Conservation (phyloP, 2,329 filamentous ascomycete species). For the Hypoxylon sp. region DNA sequence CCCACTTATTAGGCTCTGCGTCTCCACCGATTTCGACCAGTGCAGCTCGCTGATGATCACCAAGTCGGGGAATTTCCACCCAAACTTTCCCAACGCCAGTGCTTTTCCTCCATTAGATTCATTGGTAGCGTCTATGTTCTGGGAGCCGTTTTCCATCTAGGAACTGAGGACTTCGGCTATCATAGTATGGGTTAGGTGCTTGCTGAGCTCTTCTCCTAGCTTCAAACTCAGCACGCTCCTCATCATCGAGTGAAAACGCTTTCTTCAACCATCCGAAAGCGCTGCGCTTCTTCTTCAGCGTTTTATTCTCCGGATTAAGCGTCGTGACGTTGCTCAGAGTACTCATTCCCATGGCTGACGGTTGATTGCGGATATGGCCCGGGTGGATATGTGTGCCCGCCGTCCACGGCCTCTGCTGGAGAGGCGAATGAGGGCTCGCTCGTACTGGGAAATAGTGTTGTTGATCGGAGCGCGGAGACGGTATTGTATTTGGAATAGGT, state of each 20-base stretch:
- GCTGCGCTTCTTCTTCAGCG: slow-evolving; percentile 75
- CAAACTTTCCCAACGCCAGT: slow-evolving; percentile 2
- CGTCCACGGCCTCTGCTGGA: slow-evolving; percentile 71
- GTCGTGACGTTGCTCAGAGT: slow-evolving; percentile 68
- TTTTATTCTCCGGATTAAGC: slow-evolving; percentile 57
- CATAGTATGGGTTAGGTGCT: slow-evolving; percentile 62
- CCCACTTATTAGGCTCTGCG: slow-evolving; percentile 24
- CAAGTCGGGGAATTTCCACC: slow-evolving; percentile 9
- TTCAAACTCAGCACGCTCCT: slow-evolving; percentile 71
- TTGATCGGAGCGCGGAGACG: slow-evolving; percentile 64
- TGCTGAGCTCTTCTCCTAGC: slow-evolving; percentile 64
- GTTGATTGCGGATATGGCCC: slow-evolving; percentile 60
- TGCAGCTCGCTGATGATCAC: slow-evolving; percentile 16
- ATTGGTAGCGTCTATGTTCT: slow-evolving; percentile 41
- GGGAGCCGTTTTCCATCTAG: slow-evolving; percentile 65
- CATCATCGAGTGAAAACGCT: slow-evolving; percentile 73
- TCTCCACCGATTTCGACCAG: slow-evolving; percentile 22
- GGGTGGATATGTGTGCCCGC: slow-evolving; percentile 56
- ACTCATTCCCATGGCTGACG: slow-evolving; percentile 68
- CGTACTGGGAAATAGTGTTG: slow-evolving; percentile 73
- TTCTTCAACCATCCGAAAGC: slow-evolving; percentile 78
- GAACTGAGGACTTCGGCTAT: slow-evolving; percentile 64
- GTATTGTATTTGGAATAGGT: slow-evolving; percentile 54
- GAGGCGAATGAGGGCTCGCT: slow-evolving; percentile 72
- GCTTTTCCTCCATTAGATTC: neutral